phyloP scores from a whole-genome alignment of 257 asterid genomes.

The Buddleja alternifolia region DNA sequence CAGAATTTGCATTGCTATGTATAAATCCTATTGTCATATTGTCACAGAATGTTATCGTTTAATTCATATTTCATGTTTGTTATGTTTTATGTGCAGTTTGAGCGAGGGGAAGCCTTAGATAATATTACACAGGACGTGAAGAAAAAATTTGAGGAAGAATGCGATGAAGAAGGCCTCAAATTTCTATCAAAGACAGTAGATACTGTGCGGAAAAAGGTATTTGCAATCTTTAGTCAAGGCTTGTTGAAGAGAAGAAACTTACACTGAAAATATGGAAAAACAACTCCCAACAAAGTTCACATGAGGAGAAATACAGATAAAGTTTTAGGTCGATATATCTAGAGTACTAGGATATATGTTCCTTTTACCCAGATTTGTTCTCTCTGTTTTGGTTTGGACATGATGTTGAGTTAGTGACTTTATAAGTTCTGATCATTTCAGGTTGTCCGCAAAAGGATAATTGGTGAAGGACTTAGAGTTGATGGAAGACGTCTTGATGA shows the following conservation, averaged over 20 bases:
- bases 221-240: slow-evolving; percentile 23
- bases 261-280: slow-evolving; percentile 5
- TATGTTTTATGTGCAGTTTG: slow-evolving; percentile 56
- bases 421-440: slow-evolving; percentile 40
- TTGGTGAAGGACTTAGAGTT: slow-evolving; percentile 82
- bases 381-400: slow-evolving; percentile 27
- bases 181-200: slow-evolving; percentile 82
- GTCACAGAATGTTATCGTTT: slow-evolving; percentile 1
- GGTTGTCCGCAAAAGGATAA: slow-evolving; percentile 90
- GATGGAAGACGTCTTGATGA: slow-evolving; percentile 94
- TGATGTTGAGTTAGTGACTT: slow-evolving; percentile 26
- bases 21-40: slow-evolving; percentile 4
- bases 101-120: slow-evolving; percentile 95
- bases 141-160: slow-evolving; percentile 75
- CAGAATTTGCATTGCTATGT: slow-evolving; percentile 15
- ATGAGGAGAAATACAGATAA: background rate
- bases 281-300: slow-evolving; percentile 5
- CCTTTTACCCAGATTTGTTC: background rate
- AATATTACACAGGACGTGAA: slow-evolving; percentile 74
- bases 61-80: slow-evolving; percentile 28
- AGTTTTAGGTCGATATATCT: background rate
- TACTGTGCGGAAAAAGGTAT: slow-evolving; percentile 87
- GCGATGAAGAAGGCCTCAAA: slow-evolving; percentile 81
- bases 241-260: slow-evolving; percentile 10
- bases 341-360: background rate